Evolutionary conservation across 2,329 filamentous ascomycete genomes (phyloP), one percentile per base, ranked within the genome.

Genomic region (Fulvia fulva): DNA sequence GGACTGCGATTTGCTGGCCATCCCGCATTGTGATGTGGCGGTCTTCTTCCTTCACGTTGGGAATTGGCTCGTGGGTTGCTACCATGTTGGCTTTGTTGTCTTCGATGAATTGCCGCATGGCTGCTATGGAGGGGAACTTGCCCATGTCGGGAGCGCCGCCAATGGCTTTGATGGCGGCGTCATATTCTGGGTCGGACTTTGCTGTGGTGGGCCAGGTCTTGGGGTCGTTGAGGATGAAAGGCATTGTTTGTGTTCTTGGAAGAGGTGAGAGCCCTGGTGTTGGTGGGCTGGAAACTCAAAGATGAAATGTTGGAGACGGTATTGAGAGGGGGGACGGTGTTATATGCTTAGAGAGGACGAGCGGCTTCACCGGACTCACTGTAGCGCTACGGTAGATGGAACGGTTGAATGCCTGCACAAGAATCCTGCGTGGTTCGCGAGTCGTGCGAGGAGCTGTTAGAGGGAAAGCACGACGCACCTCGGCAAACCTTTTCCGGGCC

Each of bases 41-140:
- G 37, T 77, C 74, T 55, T 86, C 73, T 8, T 68, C 70, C n/a
- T 67, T 65, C 12, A 71, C 68, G 32, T 65, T 65, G 1, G 63
- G 22, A n/a, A 66, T 45, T 3, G 59, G 46, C 9, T 47, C 54
- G 49, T 45, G 28, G 30, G 41, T 51, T 16, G 56, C 62, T 9
- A 34, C 63, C 52, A 55, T 60, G 23, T 58, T 53, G 9, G 56
- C 54, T 53, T 67, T 68, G 12, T 58, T 49, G 5, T 59, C 44
- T 9, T 56, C 53, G 30, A 69, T 55, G 56, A 63, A 68, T 19
- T 59, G 52, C 2, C 64, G 56, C 28, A 71, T 54, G 9, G 34
- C 41, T 0, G 43, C 19, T 14, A 69, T 69, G 45, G 63, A 56
- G 5, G 62, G 56, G 44, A 70, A 68, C n/a, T 54, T 32, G 21